Evolutionary conservation across 2,329 filamentous ascomycete species (phyloP).

Genomic region (Exserohilum rostratum): DNA sequence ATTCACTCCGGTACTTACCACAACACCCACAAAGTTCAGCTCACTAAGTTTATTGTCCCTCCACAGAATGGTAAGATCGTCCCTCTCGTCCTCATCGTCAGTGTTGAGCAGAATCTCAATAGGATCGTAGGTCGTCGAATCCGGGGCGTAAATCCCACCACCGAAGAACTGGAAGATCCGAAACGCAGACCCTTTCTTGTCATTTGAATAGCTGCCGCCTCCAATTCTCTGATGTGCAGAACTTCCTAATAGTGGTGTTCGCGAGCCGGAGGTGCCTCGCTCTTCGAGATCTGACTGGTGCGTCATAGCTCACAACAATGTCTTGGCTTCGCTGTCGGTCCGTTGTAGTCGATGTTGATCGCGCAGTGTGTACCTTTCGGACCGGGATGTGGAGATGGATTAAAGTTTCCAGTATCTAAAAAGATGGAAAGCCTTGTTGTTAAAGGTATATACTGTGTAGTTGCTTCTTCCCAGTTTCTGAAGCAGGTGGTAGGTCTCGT

Average conservation of each 20-base stretch:
- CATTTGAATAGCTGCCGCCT: neutral
- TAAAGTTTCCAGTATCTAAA: neutral
- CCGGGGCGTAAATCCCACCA: constrained; percentile 43
- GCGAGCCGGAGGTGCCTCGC: constrained; percentile 22
- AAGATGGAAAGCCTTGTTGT: neutral
- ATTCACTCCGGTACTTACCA: constrained; percentile 34
- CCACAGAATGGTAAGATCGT: constrained; percentile 49
- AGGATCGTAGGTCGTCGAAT: constrained; percentile 45
- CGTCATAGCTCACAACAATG: constrained; percentile 21
- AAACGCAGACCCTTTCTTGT: constrained; percentile 10
- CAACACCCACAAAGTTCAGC: constrained; percentile 52
- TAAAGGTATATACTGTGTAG: neutral
- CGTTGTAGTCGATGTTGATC: neutral
- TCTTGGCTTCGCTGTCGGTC: constrained; percentile 1
- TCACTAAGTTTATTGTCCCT: constrained; percentile 50
- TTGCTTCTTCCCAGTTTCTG: constrained; percentile 1
- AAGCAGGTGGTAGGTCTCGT: constrained; percentile 9
- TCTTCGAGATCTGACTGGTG: constrained; percentile 29
- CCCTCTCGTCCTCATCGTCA: constrained; percentile 39
- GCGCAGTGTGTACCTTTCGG: neutral
- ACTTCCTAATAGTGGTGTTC: constrained; percentile 28
- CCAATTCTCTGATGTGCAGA: constrained; percentile 15
- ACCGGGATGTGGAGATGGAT: neutral
- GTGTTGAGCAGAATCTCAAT: constrained; percentile 48
- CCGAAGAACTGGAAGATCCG: constrained; percentile 38